Base-by-base conservation (phyloP, 1,284 basidiomycete genomes). In the Tilletia setariae region DNA sequence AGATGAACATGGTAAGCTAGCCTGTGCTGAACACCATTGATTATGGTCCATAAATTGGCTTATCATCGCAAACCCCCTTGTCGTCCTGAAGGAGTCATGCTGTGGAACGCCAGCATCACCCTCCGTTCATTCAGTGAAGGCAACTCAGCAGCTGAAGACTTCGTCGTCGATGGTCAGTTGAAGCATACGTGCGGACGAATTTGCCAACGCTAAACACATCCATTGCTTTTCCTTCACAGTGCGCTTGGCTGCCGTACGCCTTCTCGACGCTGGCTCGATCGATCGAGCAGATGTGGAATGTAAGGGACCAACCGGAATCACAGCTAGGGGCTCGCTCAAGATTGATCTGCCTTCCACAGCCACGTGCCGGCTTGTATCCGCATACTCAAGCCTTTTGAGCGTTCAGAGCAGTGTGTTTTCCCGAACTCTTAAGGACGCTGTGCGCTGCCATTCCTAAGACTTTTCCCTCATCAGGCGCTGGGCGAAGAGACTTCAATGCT, bases 371-470 rank as follows among this genome's bases (percentile, higher is more conserved):
- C 30, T 61, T 13, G 28, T 40, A 16, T 13, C 19, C 19, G 56
- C 56, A 19, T 61, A 61, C 19, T 61, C 30, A 9, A 40, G 56
- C 56, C 56, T 61, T 9, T 30, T 61, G 28, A 61, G 56, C 35
- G 28, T 61, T 8, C 28, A n/a, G 3, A 35, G 56, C 32, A 11
- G 56, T 61, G 28, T 11, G 56, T 61, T 25, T 11, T 40, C 6
- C 11, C 11, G 35, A 40, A n/a, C n/a, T n/a, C 43, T 49, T 49
- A 6, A 49, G 19, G 19, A 6, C 6, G 46, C 46, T 19, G 19
- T 16, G 6, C 3, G 7, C 46, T 49, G 16, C 6, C 21, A 49
- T 6, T 49, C 4, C 6, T 49, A 16, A 40, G 6, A 4, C 11
- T 32, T 9, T 30, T 61, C 56, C 28, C 32, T 15, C 16, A 6